Base-by-base conservation (phyloP, 495 filamentous ascomycete genomes). In the Evernia prunastri region DNA sequence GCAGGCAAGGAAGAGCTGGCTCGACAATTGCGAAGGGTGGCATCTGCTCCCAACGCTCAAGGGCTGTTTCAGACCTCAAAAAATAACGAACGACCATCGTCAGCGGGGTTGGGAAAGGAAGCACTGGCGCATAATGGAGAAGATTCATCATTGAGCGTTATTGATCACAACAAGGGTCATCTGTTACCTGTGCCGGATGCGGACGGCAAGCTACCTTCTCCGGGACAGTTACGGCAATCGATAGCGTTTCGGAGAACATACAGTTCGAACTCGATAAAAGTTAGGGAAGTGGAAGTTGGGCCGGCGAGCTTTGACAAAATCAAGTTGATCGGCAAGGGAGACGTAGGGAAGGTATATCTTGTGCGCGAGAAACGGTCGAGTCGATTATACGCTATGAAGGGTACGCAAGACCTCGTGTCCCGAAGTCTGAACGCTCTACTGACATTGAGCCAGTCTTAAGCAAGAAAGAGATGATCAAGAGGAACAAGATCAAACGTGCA, bases 391-490 rank as follows among this genome's bases (percentile, higher is more conserved):
- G 94, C 94, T 61, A 98, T 98, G 94, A 98, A 98, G 77, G 95
- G 94, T 97, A 65, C 68, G 79, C 71, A 31, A 17, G 25, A 60
- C 12, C 53, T 49, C n/a, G 51, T 18, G 13, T 63, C 12, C 57
- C 69, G 62, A 67, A 54, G 47, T 40, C 62, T 31, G 58, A 31
- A 51, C 49, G 23, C 0, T 53, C 27, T 64, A 69, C 77, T 84
- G 64, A 82, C 72, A 63, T 67, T 63, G 53, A 43, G 43, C 29
- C 72, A 98, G 94, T 98, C 13, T 70, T 98, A 77, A 97, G 92
- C 82, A 98, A 98, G 78, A 96, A 97, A 81, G 94, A 98, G 79
- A 98, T 98, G 94, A 98, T 98, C 79, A 98, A 98, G 80, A 87
- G 94, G 39, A 98, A 98, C 77, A 98, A 98, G 83, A 98, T 98